Base-by-base conservation (phyloP, 805 yeast species). In the Phaffomyces antillensis region DNA sequence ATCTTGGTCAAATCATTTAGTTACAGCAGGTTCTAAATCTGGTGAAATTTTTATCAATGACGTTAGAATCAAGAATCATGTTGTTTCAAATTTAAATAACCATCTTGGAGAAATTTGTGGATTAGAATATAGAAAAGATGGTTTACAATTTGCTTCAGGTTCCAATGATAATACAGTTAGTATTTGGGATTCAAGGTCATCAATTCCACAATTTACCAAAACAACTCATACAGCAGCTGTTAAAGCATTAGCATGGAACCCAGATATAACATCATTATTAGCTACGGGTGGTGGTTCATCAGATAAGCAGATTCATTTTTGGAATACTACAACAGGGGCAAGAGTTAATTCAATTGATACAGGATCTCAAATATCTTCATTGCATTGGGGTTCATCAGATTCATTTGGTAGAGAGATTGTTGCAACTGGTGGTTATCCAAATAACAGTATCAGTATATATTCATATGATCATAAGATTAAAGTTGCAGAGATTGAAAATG, bases 241-340 rank as follows among this genome's bases (percentile, higher is more conserved):
- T 6, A 93, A 93, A 65, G 97, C 98, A 2, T 63, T 93, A 40
- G 81, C 91, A 9, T 91, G 97, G 96, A 85, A 95, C 60, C 98
- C 98, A 2, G 83, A 83, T 61, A 91, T 87, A 54, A 68, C 68
- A 28, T 83, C 85, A 48, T 65, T 90, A 43, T 71, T 91, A 42
- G 97, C 97, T n/a, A 84, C 96, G 4, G 99, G 98, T 7, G 99
- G 99, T 42, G 99, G 99, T 15, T 83, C 95, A 12, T 76, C 86
- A 30, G 97, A 93, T 65, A 83, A 81, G 60, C 77, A 82, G 39
- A 86, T 91, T 47, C 91, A 91, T 65, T 87, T 93, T 65, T 93
- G 98, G 98, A 93, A 93, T 64, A 79, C 96, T 4, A 77, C 86
- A 17, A 86, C 95, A 0, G 99, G 98, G 2, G 79, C 90, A 2